Conservation (phyloP, 1,139 yeast species). For the Candida glucosophila region DNA sequence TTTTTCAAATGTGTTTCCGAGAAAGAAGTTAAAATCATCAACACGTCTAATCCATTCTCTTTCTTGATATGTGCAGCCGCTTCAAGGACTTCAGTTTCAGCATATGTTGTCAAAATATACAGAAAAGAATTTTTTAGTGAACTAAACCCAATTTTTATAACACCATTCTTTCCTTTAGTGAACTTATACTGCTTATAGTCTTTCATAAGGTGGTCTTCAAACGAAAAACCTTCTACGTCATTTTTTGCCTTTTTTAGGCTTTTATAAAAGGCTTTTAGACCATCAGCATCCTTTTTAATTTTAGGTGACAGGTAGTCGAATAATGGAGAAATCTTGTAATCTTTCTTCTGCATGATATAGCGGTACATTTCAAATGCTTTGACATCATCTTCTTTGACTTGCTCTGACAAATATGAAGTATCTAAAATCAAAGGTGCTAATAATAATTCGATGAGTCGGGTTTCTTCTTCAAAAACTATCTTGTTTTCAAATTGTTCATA, state of each 20-base stretch:
- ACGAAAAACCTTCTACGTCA: constrained; percentile 51
- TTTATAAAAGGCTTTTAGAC: constrained; percentile 19
- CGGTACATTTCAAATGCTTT: constrained; percentile 32
- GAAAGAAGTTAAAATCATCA: constrained; percentile 58
- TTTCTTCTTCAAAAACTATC: constrained; percentile 9
- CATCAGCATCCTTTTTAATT: constrained; percentile 1
- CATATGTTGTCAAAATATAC: constrained; percentile 39
- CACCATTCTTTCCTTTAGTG: constrained; percentile 12
- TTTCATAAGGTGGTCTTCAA: constrained; percentile 58
- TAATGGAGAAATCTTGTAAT: not conserved
- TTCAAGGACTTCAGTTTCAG: constrained; percentile 23
- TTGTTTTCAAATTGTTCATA: constrained; percentile 15
- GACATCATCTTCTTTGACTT: constrained; percentile 49
- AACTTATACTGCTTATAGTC: constrained; percentile 75
- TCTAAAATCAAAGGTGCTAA: constrained; percentile 68
- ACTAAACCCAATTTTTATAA: constrained; percentile 55
- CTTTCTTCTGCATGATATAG: constrained; percentile 6
- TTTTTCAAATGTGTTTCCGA: constrained; percentile 32
- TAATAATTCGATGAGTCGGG: constrained; percentile 34
- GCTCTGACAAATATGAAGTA: constrained; percentile 54
- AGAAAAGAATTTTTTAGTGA: constrained; percentile 59
- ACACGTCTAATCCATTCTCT: constrained; percentile 40
- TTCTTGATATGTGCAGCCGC: constrained; percentile 29
- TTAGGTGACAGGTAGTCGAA: constrained; percentile 1
- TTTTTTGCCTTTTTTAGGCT: constrained; percentile 48